Evolutionary conservation across 2,329 filamentous ascomycete species (phyloP), one percentile per base, ranked within the genome.

Genomic region (Aciculosporium take): DNA sequence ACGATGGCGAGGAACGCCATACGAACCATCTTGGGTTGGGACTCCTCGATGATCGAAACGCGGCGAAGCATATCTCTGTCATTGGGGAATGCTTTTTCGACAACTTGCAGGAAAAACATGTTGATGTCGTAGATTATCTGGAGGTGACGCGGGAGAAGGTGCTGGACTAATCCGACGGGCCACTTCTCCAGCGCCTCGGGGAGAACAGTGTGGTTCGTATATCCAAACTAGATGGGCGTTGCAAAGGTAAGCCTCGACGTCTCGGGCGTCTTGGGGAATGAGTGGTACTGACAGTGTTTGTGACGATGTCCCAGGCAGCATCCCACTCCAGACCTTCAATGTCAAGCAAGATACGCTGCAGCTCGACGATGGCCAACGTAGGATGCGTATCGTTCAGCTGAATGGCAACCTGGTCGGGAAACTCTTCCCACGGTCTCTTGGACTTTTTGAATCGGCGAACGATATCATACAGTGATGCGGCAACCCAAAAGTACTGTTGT

Each of bases 401-500:
- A 51, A 98, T 96, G 32, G 91, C 91, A 45, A 96, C 82, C 59
- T 95, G 87, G 38, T 93, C 89, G 34, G 89, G 73, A 65, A 98
- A 98, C 55, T 94, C 84, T 50, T 66, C 80, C 91, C 91, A 98
- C 7, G 81, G 68, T 48, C 89, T 80, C 68, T 85, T 87, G 15
- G 86, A 79, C 74, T 96, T 98, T 72, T 96, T 98, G 78, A 96
- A 98, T 45, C 91, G 81, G 44, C 91, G 84, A 45, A 98, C 83
- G 57, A 98, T 98, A 55, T 98, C 91, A 57, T 86, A 86, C 4
- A 98, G 73, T 13, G 91, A 98, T 13, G 91, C 91, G 40, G 91
- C 88, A 56, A 94, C 94, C 91, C 91, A 98, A 68, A 98, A 98
- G 72, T 98, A 98, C 62, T 98, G 91, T 63, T 98, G 91, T 74